A percentile compares a stretch with the other conserved stretches of the same genome.
These are phyloP conservation scores for Miscanthus lutarioriparius DNA, from an alignment of 176 grass and related monocot species.

Conservation along the genomic window DNA sequence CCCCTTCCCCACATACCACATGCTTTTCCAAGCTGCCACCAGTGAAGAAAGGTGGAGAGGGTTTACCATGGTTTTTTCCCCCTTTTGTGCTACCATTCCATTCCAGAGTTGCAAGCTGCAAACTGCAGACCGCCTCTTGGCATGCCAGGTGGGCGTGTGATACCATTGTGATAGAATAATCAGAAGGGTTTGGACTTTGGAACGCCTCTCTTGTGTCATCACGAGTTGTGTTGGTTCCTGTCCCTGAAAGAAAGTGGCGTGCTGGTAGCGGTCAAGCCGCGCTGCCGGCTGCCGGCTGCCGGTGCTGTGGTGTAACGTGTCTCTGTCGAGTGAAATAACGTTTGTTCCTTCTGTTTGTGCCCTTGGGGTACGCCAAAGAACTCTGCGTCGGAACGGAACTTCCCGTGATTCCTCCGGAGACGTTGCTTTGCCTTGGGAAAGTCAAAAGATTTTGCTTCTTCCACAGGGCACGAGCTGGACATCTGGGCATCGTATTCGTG, in stretches of 20 bases:
- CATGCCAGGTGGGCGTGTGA: background rate
- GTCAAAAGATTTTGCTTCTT: background rate
- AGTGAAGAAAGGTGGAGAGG: background rate
- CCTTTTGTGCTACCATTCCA: background rate
- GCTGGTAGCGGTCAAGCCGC: background rate
- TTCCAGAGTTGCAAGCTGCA: background rate
- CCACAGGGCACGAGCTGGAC: background rate
- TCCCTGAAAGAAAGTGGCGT: background rate
- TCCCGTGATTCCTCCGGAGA: background rate
- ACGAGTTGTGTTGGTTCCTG: background rate
- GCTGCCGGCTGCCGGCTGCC: background rate
- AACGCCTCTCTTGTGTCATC: background rate
- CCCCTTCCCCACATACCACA: background rate
- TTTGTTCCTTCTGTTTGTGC: background rate
- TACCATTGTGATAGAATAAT: constrained; percentile 36
- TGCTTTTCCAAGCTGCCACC: background rate
- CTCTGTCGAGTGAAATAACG: constrained; percentile 3
- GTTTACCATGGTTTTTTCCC: background rate
- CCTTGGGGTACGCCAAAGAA: background rate
- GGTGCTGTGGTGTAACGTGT: constrained; percentile 12
- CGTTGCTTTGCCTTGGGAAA: background rate
- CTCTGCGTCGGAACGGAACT: background rate
- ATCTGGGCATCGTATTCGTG: background rate
- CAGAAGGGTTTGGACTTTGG: background rate
- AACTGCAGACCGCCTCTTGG: constrained; percentile 3